Conservation (phyloP, 2,329 filamentous ascomycete species). For the Penicillium sp. region DNA sequence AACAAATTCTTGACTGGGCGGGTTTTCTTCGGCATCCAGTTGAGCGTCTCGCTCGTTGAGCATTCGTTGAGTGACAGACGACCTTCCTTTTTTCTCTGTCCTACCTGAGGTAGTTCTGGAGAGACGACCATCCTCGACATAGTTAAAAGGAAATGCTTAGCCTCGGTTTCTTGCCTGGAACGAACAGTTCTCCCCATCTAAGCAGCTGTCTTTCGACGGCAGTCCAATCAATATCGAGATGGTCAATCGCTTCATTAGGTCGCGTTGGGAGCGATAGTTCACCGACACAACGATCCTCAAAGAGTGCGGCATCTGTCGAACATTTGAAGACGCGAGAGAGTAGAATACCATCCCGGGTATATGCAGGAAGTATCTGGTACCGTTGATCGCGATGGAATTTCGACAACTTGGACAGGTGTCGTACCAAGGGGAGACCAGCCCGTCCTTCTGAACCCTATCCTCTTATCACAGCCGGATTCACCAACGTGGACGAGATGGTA, state of each 20-base stretch:
- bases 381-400: conserved; percentile 5
- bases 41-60: conserved; percentile 11
- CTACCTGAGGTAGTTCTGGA: conserved; percentile 1
- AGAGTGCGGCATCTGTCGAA: conserved; percentile 1
- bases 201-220: conserved; percentile 16
- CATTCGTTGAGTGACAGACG: conserved; percentile 13
- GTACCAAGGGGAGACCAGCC: conserved; percentile 1
- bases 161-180: conserved; percentile 10
- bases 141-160: conserved; percentile 12
- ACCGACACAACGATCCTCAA: conserved; percentile 10
- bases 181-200: conserved; percentile 5
- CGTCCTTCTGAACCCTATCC: conserved; percentile 1
- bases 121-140: conserved; percentile 7
- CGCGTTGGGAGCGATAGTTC: conserved; percentile 7
- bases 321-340: conserved; percentile 1
- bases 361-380: conserved; percentile 2
- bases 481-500: conserved; percentile 1
- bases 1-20: conserved; percentile 9
- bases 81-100: conserved; percentile 12
- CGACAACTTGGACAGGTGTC: conserved; percentile 1
- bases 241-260: conserved; percentile 12
- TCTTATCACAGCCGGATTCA: background rate
- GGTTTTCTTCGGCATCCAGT: conserved; percentile 12
- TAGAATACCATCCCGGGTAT: conserved; percentile 1
- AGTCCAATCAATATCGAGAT: conserved; percentile 20